A percentile compares a stretch with the other conserved stretches of the same genome.
phyloP scores from a whole-genome alignment of 768 basidiomycete species.

The Sporobolomyces pararoseus region DNA sequence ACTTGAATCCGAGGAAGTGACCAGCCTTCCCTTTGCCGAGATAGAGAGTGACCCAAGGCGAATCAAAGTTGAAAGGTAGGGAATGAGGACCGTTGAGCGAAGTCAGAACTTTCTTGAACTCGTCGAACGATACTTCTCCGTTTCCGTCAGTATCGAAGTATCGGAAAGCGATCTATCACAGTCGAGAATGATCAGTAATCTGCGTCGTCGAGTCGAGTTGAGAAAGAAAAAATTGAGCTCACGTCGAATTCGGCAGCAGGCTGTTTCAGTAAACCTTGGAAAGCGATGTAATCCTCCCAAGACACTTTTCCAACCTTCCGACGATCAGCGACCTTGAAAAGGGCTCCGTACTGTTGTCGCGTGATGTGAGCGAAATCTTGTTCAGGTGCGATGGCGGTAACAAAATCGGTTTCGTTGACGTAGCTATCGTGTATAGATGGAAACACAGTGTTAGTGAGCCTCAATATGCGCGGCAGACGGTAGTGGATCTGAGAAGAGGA shows the following conservation, averaged over 20 bases:
- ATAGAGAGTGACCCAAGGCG: slow-evolving; percentile 95
- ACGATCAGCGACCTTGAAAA: slow-evolving; percentile 83
- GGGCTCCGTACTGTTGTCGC: slow-evolving; percentile 78
- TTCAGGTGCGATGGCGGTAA: slow-evolving; percentile 87
- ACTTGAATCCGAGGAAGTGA: slow-evolving; percentile 45
- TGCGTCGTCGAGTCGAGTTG: neutral
- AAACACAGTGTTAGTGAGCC: too few species aligned
- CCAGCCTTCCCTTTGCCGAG: slow-evolving; percentile 82
- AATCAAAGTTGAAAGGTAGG: slow-evolving; percentile 75
- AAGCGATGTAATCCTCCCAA: slow-evolving; percentile 95
- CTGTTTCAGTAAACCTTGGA: slow-evolving; percentile 85
- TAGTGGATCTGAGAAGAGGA: neutral
- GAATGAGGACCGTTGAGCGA: slow-evolving; percentile 71
- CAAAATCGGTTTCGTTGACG: slow-evolving; percentile 80
- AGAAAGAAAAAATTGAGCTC: slow-evolving; percentile 5
- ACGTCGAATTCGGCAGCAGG: slow-evolving; percentile 81
- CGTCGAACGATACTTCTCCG: slow-evolving; percentile 88
- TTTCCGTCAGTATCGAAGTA: slow-evolving; percentile 66
- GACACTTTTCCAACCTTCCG: slow-evolving; percentile 71
- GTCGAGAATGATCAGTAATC: neutral
- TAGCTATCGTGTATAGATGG: too few species aligned
- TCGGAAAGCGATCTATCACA: slow-evolving; percentile 37
- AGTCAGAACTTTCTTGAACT: slow-evolving; percentile 87
- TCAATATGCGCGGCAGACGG: too few species aligned
- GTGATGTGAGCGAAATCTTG: slow-evolving; percentile 80